These are phyloP conservation scores for Penicillium sp. DNA, from an alignment of 2,329 filamentous ascomycete species.

Conservation along the genomic window DNA sequence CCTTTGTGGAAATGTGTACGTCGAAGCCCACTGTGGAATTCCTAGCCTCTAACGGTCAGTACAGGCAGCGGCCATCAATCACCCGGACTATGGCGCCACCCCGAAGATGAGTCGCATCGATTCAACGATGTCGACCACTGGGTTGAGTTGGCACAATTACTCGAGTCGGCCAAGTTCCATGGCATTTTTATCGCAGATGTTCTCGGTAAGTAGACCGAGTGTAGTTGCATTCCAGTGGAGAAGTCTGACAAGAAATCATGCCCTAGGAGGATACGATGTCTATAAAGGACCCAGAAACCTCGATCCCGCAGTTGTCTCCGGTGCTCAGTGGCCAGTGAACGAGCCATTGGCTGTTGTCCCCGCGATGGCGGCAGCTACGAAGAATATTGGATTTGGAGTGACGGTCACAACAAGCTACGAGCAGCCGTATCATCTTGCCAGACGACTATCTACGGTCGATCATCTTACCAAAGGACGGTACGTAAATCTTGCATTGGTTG, in stretches of 20 bases:
- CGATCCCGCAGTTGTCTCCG: constrained; percentile 58
- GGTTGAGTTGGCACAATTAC: constrained; percentile 58
- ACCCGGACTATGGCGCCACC: constrained; percentile 62
- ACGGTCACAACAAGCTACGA: constrained; percentile 68
- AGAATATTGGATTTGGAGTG: constrained; percentile 66
- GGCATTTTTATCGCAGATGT: constrained; percentile 68
- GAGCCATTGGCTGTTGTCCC: constrained; percentile 63
- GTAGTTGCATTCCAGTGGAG: neutral
- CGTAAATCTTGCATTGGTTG: constrained; percentile 12
- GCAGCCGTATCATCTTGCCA: constrained; percentile 64
- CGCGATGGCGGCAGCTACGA: constrained; percentile 66
- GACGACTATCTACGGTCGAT: constrained; percentile 64
- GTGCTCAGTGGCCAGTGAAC: constrained; percentile 69
- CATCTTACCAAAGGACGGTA: constrained; percentile 63
- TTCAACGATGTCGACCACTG: constrained; percentile 63
- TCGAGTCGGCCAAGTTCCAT: constrained; percentile 62
- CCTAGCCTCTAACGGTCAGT: neutral
- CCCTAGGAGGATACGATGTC: constrained; percentile 62
- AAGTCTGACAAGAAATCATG: constrained; percentile 4
- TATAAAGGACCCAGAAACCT: constrained; percentile 62
- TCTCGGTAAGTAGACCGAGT: constrained; percentile 41
- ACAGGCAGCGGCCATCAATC: constrained; percentile 52
- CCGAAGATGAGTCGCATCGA: constrained; percentile 59
- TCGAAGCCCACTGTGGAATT: neutral
- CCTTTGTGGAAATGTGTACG: constrained; percentile 51